Evolutionary conservation across 345 rosid genomes (phyloP).

Genomic region (Excoecaria agallocha): DNA sequence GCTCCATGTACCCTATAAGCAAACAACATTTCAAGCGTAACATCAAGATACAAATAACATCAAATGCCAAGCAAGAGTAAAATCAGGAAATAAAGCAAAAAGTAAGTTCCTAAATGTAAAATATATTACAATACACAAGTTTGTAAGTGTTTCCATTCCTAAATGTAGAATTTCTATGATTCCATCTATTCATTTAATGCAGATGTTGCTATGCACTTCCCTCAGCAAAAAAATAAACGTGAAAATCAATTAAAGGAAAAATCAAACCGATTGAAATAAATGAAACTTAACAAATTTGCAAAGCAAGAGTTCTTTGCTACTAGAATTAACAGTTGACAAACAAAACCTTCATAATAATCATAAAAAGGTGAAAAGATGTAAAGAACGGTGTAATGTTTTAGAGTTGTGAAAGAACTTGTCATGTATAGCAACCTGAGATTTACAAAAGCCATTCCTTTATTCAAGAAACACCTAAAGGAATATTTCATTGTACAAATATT

Average conservation of each 20-base stretch:
- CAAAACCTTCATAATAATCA: neutral
- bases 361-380: neutral
- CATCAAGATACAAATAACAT: conserved; percentile 8
- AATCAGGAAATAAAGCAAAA: neutral
- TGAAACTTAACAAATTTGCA: neutral
- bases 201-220: neutral
- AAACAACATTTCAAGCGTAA: conserved; percentile 9
- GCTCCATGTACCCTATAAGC: conserved; percentile 74
- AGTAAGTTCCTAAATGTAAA: neutral
- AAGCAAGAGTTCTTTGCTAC: neutral
- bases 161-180: neutral
- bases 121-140: too few relatives aligned
- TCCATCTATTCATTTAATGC: neutral
- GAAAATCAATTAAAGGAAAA: neutral
- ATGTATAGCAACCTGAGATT: neutral
- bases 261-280: neutral
- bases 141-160: too few relatives aligned
- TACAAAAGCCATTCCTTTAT: neutral
- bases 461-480: neutral
- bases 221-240: neutral
- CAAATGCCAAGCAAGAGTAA: neutral
- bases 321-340: neutral
- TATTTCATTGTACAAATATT: too few relatives aligned
- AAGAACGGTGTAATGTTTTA: neutral
- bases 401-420: neutral